phyloP scores from a whole-genome alignment of 1,139 yeast genomes.

The Saccharomyces hybrid region DNA sequence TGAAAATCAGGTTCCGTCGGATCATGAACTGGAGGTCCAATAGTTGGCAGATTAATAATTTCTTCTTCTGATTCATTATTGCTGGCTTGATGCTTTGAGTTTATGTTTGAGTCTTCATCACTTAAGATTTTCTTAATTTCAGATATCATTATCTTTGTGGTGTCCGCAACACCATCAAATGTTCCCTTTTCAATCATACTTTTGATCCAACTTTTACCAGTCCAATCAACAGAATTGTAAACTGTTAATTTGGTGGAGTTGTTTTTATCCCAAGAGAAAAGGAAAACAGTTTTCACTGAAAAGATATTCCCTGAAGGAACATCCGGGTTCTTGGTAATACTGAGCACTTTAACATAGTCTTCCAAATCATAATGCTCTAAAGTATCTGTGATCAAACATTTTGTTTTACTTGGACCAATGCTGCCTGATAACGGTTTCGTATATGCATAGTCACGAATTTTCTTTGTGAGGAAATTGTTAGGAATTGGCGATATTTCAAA shows the following conservation, averaged over 20 bases:
- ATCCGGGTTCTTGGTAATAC: slow-evolving; percentile 77
- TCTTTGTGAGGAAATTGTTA: slow-evolving; percentile 34
- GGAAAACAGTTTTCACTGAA: slow-evolving; percentile 55
- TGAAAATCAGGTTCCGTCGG: slow-evolving; percentile 46
- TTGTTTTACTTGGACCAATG: slow-evolving; percentile 90
- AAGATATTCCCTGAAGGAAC: slow-evolving; percentile 89
- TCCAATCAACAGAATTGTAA: slow-evolving; percentile 73
- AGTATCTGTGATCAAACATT: slow-evolving; percentile 66
- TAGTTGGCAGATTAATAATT: slow-evolving; percentile 30
- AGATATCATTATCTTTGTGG: slow-evolving; percentile 42
- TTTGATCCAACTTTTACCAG: slow-evolving; percentile 42
- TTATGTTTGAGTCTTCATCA: slow-evolving; percentile 10
- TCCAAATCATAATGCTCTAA: slow-evolving; percentile 54
- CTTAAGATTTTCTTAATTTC: slow-evolving; percentile 33
- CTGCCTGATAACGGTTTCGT: slow-evolving; percentile 73
- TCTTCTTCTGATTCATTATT: slow-evolving; percentile 19
- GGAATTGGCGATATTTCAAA: slow-evolving; percentile 55
- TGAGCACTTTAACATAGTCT: slow-evolving; percentile 50
- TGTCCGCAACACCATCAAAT: slow-evolving; percentile 55
- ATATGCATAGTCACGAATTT: slow-evolving; percentile 55
- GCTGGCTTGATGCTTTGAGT: neutral
- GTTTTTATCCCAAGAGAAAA: slow-evolving; percentile 61
- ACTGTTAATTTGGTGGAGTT: slow-evolving; percentile 62
- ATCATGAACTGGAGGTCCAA: slow-evolving; percentile 52
- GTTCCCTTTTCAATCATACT: slow-evolving; percentile 55